Percentiles rank a stretch among this genome's conserved stretches.
phyloP scores from a whole-genome alignment of 2,329 filamentous ascomycete species.

The Claviceps maximensis region DNA sequence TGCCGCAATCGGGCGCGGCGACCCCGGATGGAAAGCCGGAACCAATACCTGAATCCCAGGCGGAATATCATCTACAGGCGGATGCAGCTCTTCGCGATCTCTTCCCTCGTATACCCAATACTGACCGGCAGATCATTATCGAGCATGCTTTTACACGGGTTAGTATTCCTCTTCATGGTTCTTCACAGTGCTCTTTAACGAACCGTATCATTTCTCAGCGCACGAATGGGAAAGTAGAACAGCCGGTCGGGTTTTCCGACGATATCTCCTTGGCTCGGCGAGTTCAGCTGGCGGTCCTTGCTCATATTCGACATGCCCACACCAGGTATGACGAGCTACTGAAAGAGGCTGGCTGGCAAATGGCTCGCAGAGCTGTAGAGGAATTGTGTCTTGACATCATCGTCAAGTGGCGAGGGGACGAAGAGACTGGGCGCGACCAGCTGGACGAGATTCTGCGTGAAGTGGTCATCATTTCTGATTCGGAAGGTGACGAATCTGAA shows the following conservation, averaged over 20 bases:
- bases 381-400: conserved; percentile 48
- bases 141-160: conserved; percentile 51
- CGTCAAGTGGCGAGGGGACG: conserved; percentile 60
- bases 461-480: conserved; percentile 53
- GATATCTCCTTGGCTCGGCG: conserved; percentile 45
- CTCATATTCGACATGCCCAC: conserved; percentile 54
- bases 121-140: conserved; percentile 49
- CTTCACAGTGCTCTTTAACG: conserved; percentile 4
- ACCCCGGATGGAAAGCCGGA: conserved; percentile 30
- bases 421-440: conserved; percentile 54
- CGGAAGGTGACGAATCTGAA: conserved; percentile 33
- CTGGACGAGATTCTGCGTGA: conserved; percentile 54
- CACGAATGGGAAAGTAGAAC: conserved; percentile 35
- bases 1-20: conserved; percentile 10
- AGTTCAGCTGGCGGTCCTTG: conserved; percentile 51
- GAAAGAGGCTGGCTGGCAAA: conserved; percentile 42
- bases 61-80: conserved; percentile 48
- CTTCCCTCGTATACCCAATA: conserved; percentile 52
- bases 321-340: conserved; percentile 52
- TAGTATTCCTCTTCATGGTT: conserved; percentile 14
- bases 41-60: conserved; percentile 45
- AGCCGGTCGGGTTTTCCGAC: conserved; percentile 43
- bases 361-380: conserved; percentile 49
- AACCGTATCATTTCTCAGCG: conserved; percentile 24
- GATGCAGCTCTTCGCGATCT: conserved; percentile 49